Conservation (phyloP, 1,139 yeast species). For the Scheffersomyces quercinus region DNA sequence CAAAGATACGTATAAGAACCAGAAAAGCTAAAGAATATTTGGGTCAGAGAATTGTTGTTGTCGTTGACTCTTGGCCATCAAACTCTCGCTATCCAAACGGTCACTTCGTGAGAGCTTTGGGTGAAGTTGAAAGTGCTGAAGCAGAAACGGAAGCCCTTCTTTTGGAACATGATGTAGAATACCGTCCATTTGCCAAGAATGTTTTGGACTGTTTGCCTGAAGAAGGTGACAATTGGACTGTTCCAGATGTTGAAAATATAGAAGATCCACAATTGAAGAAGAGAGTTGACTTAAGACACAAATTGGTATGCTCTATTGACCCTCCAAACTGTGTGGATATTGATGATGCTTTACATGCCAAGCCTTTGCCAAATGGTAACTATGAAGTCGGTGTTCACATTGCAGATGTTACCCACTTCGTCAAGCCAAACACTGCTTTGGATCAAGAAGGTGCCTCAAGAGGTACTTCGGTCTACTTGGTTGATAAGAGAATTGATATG, state of each 20-base stretch:
- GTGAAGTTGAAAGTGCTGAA: conserved; percentile 86
- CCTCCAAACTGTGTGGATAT: conserved; percentile 99
- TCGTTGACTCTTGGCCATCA: conserved; percentile 90
- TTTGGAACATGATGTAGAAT: conserved; percentile 94
- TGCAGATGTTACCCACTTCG: conserved; percentile 98
- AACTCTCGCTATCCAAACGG: conserved; percentile 89
- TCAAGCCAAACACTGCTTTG: conserved; percentile 86
- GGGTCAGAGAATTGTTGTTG: conserved; percentile 88
- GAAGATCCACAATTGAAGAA: conserved; percentile 63
- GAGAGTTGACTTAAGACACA: conserved; percentile 83
- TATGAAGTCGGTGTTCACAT: conserved; percentile 98
- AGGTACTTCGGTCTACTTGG: conserved; percentile 95
- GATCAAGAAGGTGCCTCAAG: conserved; percentile 97
- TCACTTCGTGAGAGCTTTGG: conserved; percentile 87
- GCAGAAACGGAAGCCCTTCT: conserved; percentile 97
- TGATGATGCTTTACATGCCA: conserved; percentile 96
- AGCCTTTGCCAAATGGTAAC: conserved; percentile 82
- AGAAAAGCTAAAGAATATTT: conserved; percentile 78
- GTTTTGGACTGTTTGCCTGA: conserved; percentile 89
- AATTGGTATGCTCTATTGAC: conserved; percentile 91
- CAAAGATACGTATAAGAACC: conserved; percentile 83
- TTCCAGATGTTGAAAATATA: conserved; percentile 62
- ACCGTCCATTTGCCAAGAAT: conserved; percentile 90
- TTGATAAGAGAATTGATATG: conserved; percentile 99
- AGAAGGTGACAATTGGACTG: conserved; percentile 93